Base-by-base conservation (phyloP, 2,329 filamentous ascomycete genomes). In the Thielaviopsis populi region DNA sequence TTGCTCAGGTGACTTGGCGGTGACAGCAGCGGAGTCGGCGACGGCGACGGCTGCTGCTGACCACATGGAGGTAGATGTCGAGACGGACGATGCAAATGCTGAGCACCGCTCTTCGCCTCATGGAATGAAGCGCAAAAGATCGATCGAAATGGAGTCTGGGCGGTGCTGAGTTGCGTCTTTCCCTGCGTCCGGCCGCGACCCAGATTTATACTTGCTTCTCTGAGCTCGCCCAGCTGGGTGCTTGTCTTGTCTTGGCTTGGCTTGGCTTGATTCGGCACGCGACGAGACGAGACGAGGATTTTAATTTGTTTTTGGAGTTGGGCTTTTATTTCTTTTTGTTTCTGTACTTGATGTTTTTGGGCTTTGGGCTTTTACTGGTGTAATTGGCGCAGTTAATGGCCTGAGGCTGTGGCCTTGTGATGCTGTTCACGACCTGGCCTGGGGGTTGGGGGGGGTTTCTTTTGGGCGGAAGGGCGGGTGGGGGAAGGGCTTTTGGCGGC, bases 101-200 rank as follows among this genome's bases (percentile, higher is more conserved):
- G 40, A 50, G 24, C 24, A 60, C 11, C 48, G 27, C 59, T 37
- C 22, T 33, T 56, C 56, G 22, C 15, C 56, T 15, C 64, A 63
- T 19, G 54, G 61, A 4, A 63, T 43, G 19, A 66, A 66, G 30
- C 54, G 60, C 19, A 66, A 66, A 43, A 61, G 61, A 58, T 66
- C 61, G n/a, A 11, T 59, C 17, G 63, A 33, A 13, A 11, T 59
- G 19, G 63, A 33, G 13, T 37, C 50, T 6, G 42, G 5, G 17
- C 50, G 19, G 17, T 1, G 42, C 4, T 61, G 40, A 61, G 30
- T 10, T 56, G 27, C 8, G 13, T 33, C 24, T 33, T n/a, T 19
- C 3, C 11, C 46, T 24, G 19, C 24, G 22, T 15, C 15, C 37
- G 27, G 53, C 17, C 30, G 53, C 15, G 15, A 37, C 27, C 53